Base-by-base conservation (phyloP, 495 filamentous ascomycete genomes). In the Daldinia caldariorum region DNA sequence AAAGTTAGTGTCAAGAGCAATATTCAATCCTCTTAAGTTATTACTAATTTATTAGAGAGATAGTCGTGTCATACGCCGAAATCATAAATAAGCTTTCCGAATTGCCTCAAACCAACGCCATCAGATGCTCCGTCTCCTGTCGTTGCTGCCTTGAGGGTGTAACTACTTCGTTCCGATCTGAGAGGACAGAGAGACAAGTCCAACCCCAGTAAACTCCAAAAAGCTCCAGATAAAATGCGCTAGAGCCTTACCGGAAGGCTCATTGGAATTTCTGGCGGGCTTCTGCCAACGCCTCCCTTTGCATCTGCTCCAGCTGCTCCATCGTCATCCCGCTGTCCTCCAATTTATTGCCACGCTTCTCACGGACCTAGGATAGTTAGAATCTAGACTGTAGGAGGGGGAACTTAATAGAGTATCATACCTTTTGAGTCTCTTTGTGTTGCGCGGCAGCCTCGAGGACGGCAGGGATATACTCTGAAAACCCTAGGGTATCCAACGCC, bases 291-390 rank as follows among this genome's bases (percentile, higher is more conserved):
- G 97, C 87, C 77, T 95, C 92, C 82, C 94, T 89, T 75, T 99
- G 95, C 67, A 97, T 87, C 12, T 89, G 87, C 47, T 97, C 84
- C 20, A 99, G 86, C 79, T 99, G 90, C 72, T 96, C 95, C 77
- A 97, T 86, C 0, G 90, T 90, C 79, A 98, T 77, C 4, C 95
- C 95, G 76, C 93, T 97, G 76, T 93, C 89, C 75, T 97, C 95
- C 80, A 97, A 91, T 81, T 97, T 98, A 79, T 92, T 96, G 68
- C 94, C 90, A 76, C 97, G 97, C 86, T 97, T 97, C 83, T 99
- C 95, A 31, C 96, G 91, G 5, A 89, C 91, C 94, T 99, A 74
- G 51, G 34, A 43, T 35, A 2, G 26, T 75, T 50, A 71, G 66
- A 37, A 67, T 35, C 3, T 43, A n/a, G 9, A 16, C 35, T 29